Evolutionary conservation across 371 early-diverging fungal genomes (phyloP).

Genomic region (Sporodiniella umbellata): DNA sequence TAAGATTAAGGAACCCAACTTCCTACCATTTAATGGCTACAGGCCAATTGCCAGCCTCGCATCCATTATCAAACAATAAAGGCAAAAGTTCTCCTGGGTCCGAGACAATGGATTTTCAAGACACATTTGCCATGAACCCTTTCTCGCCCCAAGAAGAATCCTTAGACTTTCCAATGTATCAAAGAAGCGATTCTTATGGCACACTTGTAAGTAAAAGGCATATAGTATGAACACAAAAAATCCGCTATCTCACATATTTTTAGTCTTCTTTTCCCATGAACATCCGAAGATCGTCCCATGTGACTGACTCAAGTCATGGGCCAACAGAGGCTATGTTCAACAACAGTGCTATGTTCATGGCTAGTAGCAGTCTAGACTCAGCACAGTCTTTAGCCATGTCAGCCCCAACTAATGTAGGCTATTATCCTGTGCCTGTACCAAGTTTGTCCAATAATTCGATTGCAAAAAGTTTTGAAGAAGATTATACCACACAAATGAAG

Average conservation of each 20-base stretch:
- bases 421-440: conserved; percentile 8
- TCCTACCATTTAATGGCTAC: conserved; percentile 7
- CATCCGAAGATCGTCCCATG: conserved; percentile 11
- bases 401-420: conserved; percentile 39
- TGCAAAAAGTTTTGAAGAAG: conserved; percentile 40
- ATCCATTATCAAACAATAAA: neutral
- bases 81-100: conserved; percentile 4
- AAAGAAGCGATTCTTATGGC: conserved; percentile 6
- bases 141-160: conserved; percentile 7
- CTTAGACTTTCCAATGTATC: conserved; percentile 2
- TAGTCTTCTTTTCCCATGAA: conserved; percentile 5
- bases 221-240: neutral
- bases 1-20: conserved; percentile 8
- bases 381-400: conserved; percentile 30
- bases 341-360: conserved; percentile 14
- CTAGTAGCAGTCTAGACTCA: conserved; percentile 7
- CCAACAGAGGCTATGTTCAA: conserved; percentile 5
- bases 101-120: conserved; percentile 14
- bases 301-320: conserved; percentile 5
- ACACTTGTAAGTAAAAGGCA: neutral
- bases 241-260: neutral
- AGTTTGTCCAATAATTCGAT: neutral
- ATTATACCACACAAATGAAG: conserved; percentile 40
- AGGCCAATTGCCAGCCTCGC: neutral
- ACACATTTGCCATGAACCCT: conserved; percentile 18